These are phyloP conservation scores for Strigomonas galati DNA, from an alignment of 208 protist species.

Conservation along the genomic window DNA sequence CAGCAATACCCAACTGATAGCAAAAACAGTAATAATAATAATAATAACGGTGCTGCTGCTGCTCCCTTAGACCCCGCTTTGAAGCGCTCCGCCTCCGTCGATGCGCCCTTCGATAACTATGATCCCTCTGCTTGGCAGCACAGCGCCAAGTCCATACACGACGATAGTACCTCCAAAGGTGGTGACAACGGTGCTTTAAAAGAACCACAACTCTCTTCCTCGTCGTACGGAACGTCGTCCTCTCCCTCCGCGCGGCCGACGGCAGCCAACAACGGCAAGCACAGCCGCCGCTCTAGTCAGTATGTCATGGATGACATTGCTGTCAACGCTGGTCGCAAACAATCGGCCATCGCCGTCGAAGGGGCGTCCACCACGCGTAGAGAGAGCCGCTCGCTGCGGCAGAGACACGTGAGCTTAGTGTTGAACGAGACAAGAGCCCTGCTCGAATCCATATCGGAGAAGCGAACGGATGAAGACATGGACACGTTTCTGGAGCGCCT, in stretches of 20 bases:
- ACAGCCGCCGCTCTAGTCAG: background rate
- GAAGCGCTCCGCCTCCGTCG: constrained; percentile 14
- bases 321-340: background rate
- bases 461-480: background rate
- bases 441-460: background rate
- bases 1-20: background rate
- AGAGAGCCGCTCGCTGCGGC: background rate
- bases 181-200: background rate
- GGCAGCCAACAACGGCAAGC: background rate
- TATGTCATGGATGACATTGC: background rate
- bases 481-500: background rate
- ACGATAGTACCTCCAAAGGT: background rate
- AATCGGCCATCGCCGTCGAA: background rate
- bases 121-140: too few species aligned
- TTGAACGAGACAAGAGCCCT: background rate
- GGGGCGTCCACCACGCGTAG: background rate
- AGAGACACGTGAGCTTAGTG: background rate
- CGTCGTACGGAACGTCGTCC: too few species aligned
- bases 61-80: too few species aligned
- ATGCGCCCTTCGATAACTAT: background rate
- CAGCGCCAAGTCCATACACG: background rate
- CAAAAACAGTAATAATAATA: constrained; percentile 23
- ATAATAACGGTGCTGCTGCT: constrained; percentile 11
- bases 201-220: background rate
- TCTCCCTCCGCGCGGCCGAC: too few species aligned